Evolutionary conservation across 192 early-diverging fungal genomes (phyloP).

Genomic region (Chytriomyces sp.): DNA sequence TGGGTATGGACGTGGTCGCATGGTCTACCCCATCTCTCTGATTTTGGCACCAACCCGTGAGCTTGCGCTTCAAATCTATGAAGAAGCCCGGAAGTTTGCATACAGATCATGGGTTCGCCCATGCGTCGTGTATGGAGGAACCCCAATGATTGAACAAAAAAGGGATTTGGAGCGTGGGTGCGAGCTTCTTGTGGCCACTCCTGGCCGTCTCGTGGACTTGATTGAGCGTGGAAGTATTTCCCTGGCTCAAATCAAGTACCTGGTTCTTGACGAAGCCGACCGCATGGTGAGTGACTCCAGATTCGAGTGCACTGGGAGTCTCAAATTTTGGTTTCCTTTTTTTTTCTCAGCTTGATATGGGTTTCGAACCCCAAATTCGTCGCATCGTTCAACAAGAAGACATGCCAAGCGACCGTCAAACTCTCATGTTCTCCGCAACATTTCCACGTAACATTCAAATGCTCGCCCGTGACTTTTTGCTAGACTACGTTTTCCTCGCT

Average conservation of each 20-base stretch:
- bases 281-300: slow-evolving; percentile 44
- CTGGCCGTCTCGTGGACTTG: slow-evolving; percentile 90
- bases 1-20: slow-evolving; percentile 43
- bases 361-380: slow-evolving; percentile 93
- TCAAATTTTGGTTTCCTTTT: slow-evolving; percentile 52
- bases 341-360: slow-evolving; percentile 81
- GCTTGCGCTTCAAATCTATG: slow-evolving; percentile 91
- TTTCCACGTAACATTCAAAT: slow-evolving; percentile 91
- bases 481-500: slow-evolving; percentile 75
- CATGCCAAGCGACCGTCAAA: slow-evolving; percentile 74
- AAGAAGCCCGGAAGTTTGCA: slow-evolving; percentile 77
- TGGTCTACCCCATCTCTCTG: slow-evolving; percentile 73
- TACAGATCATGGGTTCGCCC: slow-evolving; percentile 87
- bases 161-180: slow-evolving; percentile 90
- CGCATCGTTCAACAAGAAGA: slow-evolving; percentile 81
- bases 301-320: slow-evolving; percentile 60
- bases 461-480: slow-evolving; percentile 91
- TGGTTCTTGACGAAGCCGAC: slow-evolving; percentile 66
- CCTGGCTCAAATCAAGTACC: slow-evolving; percentile 73
- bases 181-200: slow-evolving; percentile 92
- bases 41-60: slow-evolving; percentile 95
- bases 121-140: slow-evolving; percentile 94
- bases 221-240: slow-evolving; percentile 80
- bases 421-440: slow-evolving; percentile 98
- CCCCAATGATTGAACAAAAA: slow-evolving; percentile 86